Base-by-base conservation (phyloP, 768 basidiomycete species). In the Lactifluus volemus region DNA sequence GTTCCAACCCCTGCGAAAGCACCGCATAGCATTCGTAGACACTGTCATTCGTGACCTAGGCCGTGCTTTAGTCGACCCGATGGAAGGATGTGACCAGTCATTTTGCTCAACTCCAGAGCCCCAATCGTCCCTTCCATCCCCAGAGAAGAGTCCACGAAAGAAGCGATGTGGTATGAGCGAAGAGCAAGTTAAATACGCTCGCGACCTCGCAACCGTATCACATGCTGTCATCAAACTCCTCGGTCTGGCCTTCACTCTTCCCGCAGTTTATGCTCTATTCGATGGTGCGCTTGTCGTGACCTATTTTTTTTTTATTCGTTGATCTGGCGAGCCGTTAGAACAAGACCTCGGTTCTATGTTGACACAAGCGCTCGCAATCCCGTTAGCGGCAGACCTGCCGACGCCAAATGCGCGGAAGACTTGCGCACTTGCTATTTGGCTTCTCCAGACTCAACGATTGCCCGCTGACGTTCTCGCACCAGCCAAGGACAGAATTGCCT, bases 341-440 rank as follows among this genome's bases (percentile, higher is more conserved):
- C 71, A 69, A 29, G 81, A 89, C 61, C 77, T 90, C 5, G 71
- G 76, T 19, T 73, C 75, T 34, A 81, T 93, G 59, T 70, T 92
- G 38, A 80, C 82, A 2, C 78, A 79, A 11, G 76, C 88, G 9
- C 74, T 92, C 9, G 82, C 85, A 7, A 89, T 93, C 61, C 89
- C 89, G 2, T 75, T 90, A 21, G 81, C 86, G 0, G 74, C 79
- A 5, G 75, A 79, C 30, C 72, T 93, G 0, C 91, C 89, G 3
- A 91, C 89, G 5, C 87, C 87, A 5, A 92, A 92, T 68, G 81
- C 88, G 11, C 83, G 91, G n/a, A 93, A 93, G 70, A 92, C 91
- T 1, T 90, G 81, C 60, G 88, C 88, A 2, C 72, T 92, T 29
- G 80, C 85, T 2, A 87, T 92, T 25, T 86, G 83, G 82, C 74